Evolutionary conservation across 345 rosid genomes (phyloP).

Genomic region (Pugionium cornutum): DNA sequence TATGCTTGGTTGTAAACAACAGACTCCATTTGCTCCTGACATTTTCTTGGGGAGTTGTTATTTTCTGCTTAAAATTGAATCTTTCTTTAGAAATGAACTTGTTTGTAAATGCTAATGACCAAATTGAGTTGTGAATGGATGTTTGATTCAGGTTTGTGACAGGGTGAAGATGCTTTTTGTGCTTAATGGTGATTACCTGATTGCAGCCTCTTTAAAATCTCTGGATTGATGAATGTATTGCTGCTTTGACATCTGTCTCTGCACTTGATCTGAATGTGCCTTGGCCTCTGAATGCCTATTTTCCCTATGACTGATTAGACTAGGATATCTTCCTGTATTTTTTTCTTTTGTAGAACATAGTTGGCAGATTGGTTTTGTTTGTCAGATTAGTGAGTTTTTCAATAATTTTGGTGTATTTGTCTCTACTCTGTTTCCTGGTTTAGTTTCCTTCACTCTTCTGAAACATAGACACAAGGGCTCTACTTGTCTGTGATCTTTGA

Average conservation of each 20-base stretch:
- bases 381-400: slow-evolving; percentile 38
- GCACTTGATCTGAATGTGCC: slow-evolving; percentile 60
- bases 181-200: slow-evolving; percentile 86
- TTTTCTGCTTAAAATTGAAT: not conserved
- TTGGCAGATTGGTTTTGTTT: slow-evolving; percentile 38
- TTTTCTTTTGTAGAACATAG: slow-evolving; percentile 33
- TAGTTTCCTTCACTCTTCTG: not conserved
- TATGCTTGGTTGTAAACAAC: not conserved
- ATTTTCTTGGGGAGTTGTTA: not conserved
- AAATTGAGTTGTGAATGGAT: slow-evolving; percentile 67
- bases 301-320: slow-evolving; percentile 49
- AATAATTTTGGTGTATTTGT: slow-evolving; percentile 33
- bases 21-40: not conserved
- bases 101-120: slow-evolving; percentile 53
- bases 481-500: not conserved
- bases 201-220: slow-evolving; percentile 63
- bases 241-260: slow-evolving; percentile 58
- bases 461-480: slow-evolving; percentile 2
- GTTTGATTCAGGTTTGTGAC: slow-evolving; percentile 94
- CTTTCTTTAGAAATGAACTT: slow-evolving; percentile 2
- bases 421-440: slow-evolving; percentile 21
- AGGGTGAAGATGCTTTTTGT: slow-evolving; percentile 90
- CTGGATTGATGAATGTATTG: slow-evolving; percentile 82
- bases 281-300: slow-evolving; percentile 55
- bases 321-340: slow-evolving; percentile 43